Conservation (phyloP, 257 asterid genomes). For the Jacaranda copaia region DNA sequence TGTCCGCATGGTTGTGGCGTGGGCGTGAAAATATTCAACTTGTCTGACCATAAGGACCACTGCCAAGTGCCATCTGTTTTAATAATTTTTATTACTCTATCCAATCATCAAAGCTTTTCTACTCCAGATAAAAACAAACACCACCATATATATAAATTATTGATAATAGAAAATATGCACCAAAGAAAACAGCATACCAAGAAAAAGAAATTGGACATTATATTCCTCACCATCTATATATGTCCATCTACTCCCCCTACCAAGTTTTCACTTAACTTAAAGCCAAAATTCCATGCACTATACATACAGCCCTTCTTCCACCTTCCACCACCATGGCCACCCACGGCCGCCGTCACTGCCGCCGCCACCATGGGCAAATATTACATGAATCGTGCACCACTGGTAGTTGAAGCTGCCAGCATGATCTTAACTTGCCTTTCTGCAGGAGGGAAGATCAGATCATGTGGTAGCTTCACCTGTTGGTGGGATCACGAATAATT, state of each 20-base stretch:
- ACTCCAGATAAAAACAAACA: neutral
- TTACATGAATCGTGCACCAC: constrained; percentile 44
- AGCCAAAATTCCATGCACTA: neutral
- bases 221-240: constrained; percentile 29
- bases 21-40: constrained; percentile 60
- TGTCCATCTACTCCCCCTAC: constrained; percentile 28
- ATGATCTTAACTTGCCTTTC: constrained; percentile 61
- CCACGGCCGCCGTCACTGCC: constrained; percentile 13
- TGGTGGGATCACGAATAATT: constrained; percentile 34
- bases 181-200: neutral
- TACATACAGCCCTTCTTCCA: neutral
- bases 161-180: neutral
- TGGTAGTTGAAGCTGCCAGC: constrained; percentile 78
- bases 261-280: neutral
- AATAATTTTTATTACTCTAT: neutral
- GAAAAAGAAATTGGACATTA: neutral
- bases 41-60: constrained; percentile 70
- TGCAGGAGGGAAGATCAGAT: constrained; percentile 37
- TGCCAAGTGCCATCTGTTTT: constrained; percentile 34
- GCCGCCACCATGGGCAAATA: neutral
- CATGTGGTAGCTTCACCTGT: constrained; percentile 46
- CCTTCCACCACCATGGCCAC: neutral
- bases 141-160: neutral
- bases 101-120: neutral
- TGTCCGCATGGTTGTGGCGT: constrained; percentile 58